Conservation (phyloP, 805 yeast species). For the Wickerhamiella kurtzmanii region DNA sequence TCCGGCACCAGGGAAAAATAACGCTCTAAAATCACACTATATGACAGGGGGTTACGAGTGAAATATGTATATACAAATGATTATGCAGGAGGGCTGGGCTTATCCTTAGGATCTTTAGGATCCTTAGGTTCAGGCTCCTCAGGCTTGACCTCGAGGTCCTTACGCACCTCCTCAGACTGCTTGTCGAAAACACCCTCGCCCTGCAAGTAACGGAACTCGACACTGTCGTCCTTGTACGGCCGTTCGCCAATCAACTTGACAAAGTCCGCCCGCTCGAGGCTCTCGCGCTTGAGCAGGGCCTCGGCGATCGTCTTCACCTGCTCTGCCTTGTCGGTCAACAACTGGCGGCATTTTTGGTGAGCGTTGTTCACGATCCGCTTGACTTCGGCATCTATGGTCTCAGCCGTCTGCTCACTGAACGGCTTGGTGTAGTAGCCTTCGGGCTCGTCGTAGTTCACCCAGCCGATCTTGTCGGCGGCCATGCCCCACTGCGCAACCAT, state of each 20-base stretch:
- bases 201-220: constrained; percentile 21
- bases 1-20: no score
- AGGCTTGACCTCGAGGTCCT: not conserved
- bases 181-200: constrained; percentile 20
- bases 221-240: constrained; percentile 43
- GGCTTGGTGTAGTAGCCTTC: constrained; percentile 68
- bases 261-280: constrained; percentile 89
- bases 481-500: constrained; percentile 92
- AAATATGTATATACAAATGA: not conserved
- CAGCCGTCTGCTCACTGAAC: constrained; percentile 77
- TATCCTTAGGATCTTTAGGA: not conserved
- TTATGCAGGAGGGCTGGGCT: not conserved
- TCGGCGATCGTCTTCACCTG: constrained; percentile 81
- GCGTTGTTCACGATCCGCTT: constrained; percentile 64
- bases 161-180: not conserved
- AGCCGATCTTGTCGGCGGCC: constrained; percentile 73
- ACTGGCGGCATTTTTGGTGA: constrained; percentile 52
- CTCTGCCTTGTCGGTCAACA: constrained; percentile 53
- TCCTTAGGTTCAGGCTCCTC: not conserved
- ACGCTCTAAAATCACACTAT: no score
- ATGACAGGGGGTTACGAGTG: no score
- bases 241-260: constrained; percentile 76
- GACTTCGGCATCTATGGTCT: constrained; percentile 69
- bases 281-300: constrained; percentile 74
- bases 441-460: constrained; percentile 58